Evolutionary conservation across 805 yeast species (phyloP).

Genomic region (Starmerella apis): DNA sequence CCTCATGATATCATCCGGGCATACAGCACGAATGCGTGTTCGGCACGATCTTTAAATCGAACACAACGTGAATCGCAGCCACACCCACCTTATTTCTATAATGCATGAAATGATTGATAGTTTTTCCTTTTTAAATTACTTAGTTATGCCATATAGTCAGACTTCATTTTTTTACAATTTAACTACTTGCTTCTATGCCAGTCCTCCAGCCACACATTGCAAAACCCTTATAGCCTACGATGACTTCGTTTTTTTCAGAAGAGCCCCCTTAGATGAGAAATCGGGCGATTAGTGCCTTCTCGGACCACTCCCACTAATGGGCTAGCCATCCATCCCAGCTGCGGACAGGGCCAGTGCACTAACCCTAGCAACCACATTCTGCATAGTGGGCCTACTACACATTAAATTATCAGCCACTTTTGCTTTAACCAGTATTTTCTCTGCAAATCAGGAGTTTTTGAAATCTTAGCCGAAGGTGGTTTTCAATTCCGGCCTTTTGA

Average conservation of each 20-base stretch:
- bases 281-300: too few species aligned
- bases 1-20: neutral
- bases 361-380: slow-evolving; percentile 3
- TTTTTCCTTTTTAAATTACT: too few species aligned
- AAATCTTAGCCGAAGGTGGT: neutral
- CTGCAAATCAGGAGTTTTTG: neutral
- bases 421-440: neutral
- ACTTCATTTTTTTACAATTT: too few species aligned
- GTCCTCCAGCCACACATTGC: too few species aligned
- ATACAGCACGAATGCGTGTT: neutral
- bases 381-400: neutral
- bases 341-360: neutral
- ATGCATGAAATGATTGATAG: too few species aligned
- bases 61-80: too few species aligned
- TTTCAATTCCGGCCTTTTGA: neutral
- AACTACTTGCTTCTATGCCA: too few species aligned
- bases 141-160: too few species aligned
- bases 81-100: neutral
- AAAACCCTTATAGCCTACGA: too few species aligned
- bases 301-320: neutral
- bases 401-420: slow-evolving; percentile 7
- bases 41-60: slow-evolving; percentile 1
- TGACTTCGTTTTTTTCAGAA: too few species aligned
- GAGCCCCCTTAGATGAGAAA: too few species aligned
- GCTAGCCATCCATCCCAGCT: neutral